Evolutionary conservation across 441 rosid genomes (phyloP).

Genomic region (Omphalea diandra): DNA sequence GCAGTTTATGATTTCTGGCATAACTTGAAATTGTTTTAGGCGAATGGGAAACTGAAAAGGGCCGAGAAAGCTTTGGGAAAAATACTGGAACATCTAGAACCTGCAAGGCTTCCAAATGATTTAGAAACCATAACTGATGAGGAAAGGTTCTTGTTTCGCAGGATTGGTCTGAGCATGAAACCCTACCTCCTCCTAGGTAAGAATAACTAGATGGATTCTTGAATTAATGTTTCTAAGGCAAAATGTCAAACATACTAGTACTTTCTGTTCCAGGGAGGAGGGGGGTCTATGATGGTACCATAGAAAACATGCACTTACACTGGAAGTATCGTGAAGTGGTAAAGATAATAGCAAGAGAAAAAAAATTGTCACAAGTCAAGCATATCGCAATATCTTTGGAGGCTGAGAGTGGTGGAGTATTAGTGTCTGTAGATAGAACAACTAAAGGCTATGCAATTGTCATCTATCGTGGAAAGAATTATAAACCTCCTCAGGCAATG

Average conservation of each 20-base stretch:
- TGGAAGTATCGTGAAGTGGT: slow-evolving; percentile 91
- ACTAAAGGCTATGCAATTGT: slow-evolving; percentile 70
- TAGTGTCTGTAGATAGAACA: slow-evolving; percentile 77
- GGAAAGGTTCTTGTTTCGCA: slow-evolving; percentile 77
- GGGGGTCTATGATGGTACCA: slow-evolving; percentile 75
- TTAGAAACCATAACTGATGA: slow-evolving; percentile 74
- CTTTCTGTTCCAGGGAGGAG: slow-evolving; percentile 56
- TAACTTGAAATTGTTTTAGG: slow-evolving; percentile 42
- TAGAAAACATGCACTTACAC: slow-evolving; percentile 89
- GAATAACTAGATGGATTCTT: slow-evolving; percentile 24
- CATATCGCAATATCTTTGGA: slow-evolving; percentile 74
- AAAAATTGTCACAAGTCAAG: slow-evolving; percentile 60
- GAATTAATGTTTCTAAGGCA: slow-evolving; percentile 11
- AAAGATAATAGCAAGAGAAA: slow-evolving; percentile 64
- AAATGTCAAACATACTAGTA: slow-evolving; percentile 11
- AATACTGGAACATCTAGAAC: slow-evolving; percentile 65
- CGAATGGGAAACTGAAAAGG: slow-evolving; percentile 57
- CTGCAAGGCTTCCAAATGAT: slow-evolving; percentile 75
- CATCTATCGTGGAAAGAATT: slow-evolving; percentile 87
- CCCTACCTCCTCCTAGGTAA: slow-evolving; percentile 81
- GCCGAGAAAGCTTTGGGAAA: slow-evolving; percentile 67
- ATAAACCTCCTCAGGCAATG: slow-evolving; percentile 47
- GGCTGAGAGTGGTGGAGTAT: slow-evolving; percentile 90
- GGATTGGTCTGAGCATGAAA: slow-evolving; percentile 85
- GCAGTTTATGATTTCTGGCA: not conserved